Evolutionary conservation across 2,329 filamentous ascomycete genomes (phyloP).

Genomic region (Fusarium acutatum): DNA sequence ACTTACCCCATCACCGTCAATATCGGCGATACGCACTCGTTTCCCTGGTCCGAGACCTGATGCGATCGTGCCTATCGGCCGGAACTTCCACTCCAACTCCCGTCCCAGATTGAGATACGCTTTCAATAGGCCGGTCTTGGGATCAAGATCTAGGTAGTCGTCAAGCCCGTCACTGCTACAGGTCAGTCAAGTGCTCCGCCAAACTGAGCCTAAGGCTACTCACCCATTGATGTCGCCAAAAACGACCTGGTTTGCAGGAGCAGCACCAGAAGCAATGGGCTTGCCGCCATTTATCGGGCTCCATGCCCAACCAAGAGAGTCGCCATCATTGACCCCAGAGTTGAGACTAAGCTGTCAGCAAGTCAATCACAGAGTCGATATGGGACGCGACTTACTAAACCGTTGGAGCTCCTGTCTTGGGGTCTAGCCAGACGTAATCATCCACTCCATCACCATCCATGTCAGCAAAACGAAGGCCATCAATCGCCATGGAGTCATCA

Average conservation of each 20-base stretch:
- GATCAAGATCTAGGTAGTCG: not conserved
- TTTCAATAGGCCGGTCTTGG: not conserved
- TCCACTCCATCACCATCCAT: conserved; percentile 15
- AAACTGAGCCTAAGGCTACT: fast-evolving
- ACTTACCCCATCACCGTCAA: conserved; percentile 1
- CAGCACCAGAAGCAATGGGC: conserved; percentile 2
- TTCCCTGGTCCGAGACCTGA: not conserved
- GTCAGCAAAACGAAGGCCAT: conserved; percentile 11
- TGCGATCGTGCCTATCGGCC: not conserved
- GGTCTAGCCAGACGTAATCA: conserved; percentile 16
- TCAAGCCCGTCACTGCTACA: not conserved
- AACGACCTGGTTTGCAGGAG: not conserved
- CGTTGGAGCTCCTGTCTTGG: not conserved
- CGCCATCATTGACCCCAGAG: not conserved
- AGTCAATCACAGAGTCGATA: no score
- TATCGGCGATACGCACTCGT: not conserved
- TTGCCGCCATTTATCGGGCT: conserved; percentile 2
- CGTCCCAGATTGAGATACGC: not conserved
- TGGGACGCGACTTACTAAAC: not conserved
- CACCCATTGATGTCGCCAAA: conserved; percentile 14
- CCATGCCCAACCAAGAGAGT: conserved; percentile 18
- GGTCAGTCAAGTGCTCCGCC: not conserved
- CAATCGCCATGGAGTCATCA: not conserved
- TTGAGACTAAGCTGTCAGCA: not conserved
- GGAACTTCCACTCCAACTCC: not conserved